Evolutionary conservation across 2,329 filamentous ascomycete genomes (phyloP).

Genomic region (Pseudogymnoascus sp.): DNA sequence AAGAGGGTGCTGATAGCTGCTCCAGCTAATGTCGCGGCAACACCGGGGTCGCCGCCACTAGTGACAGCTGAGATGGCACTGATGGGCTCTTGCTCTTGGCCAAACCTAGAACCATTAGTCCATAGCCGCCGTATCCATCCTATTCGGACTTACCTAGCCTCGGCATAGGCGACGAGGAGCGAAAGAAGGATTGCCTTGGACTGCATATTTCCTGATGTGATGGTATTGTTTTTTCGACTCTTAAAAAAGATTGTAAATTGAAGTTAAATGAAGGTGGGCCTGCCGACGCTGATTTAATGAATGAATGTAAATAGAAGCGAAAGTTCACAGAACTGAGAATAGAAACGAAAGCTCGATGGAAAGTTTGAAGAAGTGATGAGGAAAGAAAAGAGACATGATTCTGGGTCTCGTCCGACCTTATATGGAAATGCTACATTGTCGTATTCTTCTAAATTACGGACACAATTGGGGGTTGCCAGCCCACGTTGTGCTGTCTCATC

Average conservation of each 20-base stretch:
- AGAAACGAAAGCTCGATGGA: conserved; percentile 19
- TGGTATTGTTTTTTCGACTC: neutral
- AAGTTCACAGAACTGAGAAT: conserved; percentile 28
- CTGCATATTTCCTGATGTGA: conserved; percentile 20
- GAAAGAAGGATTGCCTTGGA: conserved; percentile 22
- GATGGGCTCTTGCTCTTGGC: conserved; percentile 55
- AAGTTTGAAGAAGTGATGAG: conserved; percentile 14
- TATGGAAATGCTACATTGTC: neutral
- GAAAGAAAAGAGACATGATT: conserved; percentile 13
- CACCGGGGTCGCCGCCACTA: conserved; percentile 49
- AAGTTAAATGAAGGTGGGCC: conserved; percentile 16
- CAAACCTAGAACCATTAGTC: conserved; percentile 39
- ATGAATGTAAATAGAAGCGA: conserved; percentile 22
- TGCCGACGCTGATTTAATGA: conserved; percentile 18
- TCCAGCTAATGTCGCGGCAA: conserved; percentile 57
- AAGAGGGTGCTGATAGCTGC: conserved; percentile 55
- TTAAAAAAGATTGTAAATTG: conserved; percentile 8
- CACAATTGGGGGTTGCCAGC: neutral
- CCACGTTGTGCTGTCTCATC: neutral
- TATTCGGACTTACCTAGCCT: conserved; percentile 25
- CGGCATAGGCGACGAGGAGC: conserved; percentile 21
- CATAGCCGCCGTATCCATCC: neutral
- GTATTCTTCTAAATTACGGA: neutral
- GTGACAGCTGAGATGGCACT: conserved; percentile 45
- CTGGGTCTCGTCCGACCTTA: conserved; percentile 5